Evolutionary conservation across 441 rosid species (phyloP).

Genomic region (Populus hybrid): DNA sequence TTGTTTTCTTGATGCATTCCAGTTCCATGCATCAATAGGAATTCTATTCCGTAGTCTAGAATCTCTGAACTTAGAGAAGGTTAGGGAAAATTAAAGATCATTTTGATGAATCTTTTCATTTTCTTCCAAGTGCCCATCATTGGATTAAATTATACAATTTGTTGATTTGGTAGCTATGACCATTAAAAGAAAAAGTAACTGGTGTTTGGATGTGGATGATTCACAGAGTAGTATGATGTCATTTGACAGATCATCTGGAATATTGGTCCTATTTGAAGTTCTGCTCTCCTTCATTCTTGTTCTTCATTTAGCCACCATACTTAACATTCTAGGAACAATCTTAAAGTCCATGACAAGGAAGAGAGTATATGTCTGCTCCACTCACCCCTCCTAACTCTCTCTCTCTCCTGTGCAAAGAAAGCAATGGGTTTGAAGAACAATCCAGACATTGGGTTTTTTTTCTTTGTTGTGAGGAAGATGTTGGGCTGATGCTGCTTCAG

Average conservation of each 20-base stretch:
- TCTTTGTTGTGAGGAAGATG: not conserved
- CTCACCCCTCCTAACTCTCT: not conserved
- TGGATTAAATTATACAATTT: not conserved
- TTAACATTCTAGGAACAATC: not conserved
- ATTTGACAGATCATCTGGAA: not conserved
- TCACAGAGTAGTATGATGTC: not conserved
- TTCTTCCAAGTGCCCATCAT: not conserved
- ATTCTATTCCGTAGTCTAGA: not conserved
- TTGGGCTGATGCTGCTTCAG: not conserved
- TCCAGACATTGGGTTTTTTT: not conserved
- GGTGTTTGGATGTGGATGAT: not conserved
- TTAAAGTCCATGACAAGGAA: not conserved
- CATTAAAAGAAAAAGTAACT: not conserved
- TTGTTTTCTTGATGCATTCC: not conserved
- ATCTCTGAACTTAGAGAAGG: not conserved
- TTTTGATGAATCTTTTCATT: not conserved
- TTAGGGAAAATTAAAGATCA: not conserved
- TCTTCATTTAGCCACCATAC: too few species aligned
- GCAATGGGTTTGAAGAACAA: not conserved
- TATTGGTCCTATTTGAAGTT: not conserved
- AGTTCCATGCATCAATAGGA: not conserved
- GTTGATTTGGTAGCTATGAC: not conserved
- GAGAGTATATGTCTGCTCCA: not conserved
- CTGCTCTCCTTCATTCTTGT: not conserved
- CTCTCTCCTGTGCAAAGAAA: not conserved